Evolutionary conservation across 2,329 filamentous ascomycete genomes (phyloP), one percentile per base, ranked within the genome.

Genomic region (Talaromyces sp.): DNA sequence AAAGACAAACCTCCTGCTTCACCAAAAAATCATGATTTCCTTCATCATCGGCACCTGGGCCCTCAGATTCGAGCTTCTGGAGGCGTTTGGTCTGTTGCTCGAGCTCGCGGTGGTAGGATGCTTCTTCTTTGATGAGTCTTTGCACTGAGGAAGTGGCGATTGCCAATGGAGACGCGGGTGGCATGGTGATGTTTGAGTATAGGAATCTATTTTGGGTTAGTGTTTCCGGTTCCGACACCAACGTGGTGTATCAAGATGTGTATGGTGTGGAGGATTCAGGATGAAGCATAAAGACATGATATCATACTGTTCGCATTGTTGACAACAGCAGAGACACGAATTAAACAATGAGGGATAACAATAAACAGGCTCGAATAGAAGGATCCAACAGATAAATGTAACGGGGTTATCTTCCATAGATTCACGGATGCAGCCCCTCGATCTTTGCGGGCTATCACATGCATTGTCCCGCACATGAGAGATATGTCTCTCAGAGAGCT

Each of bases 101-200:
- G 22, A 93, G 85, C 78, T 99, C 95, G 75, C 90, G 90, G 83
- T 93, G 90, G 81, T 99, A 98, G 72, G 89, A 94, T 45, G 86
- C 83, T 78, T 97, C 92, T 79, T 99, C 95, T 79, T 96, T 97
- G 70, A 97, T 87, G 57, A 98, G 86, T 66, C 95, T 92, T 72
- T 86, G 84, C 70, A 98, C 87, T 22, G 92, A 88, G 67, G 89
- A 87, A 27, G 91, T 95, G 52, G 90, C 88, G 74, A 97, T 95
- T 72, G 87, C 79, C 76, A 97, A 87, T 70, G 89, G 85, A 1
- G 89, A 88, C 52, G 91, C 90, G 37, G 92, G 85, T 3, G 91
- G 85, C 93, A 97, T 97, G 59, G 60, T 78, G 35, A 11, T 13
- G 10, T 52, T 39, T 63, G 11, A 31, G 16, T 27, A 16, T 22